Conservation (phyloP, 1,139 yeast genomes). For the Yamadazyma sp. region DNA sequence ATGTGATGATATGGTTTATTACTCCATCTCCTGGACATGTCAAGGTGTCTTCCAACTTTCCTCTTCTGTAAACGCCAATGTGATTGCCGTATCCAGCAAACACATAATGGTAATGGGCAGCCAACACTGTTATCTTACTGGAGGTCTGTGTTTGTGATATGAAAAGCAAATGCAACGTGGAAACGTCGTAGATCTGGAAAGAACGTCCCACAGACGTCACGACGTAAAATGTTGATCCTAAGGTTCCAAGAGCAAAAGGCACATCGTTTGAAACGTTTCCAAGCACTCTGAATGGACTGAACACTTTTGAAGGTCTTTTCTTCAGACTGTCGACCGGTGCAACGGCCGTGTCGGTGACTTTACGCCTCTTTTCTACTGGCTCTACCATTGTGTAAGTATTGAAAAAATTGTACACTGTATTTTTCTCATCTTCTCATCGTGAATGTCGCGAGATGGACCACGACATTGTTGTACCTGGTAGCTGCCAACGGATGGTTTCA, state of each 20-base stretch:
- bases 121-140: conserved; percentile 64
- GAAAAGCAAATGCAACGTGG: conserved; percentile 80
- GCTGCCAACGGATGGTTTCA: neutral
- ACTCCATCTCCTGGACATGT: conserved; percentile 31
- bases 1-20: conserved; percentile 55
- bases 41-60: conserved; percentile 63
- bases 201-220: conserved; percentile 89
- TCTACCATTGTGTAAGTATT: conserved; percentile 25
- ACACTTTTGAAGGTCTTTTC: conserved; percentile 31
- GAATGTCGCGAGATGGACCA: conserved; percentile 8
- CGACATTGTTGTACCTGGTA: neutral
- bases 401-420: conserved; percentile 2
- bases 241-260: conserved; percentile 85
- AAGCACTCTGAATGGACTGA: conserved; percentile 47
- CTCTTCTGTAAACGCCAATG: conserved; percentile 82
- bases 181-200: conserved; percentile 92
- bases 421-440: conserved; percentile 7
- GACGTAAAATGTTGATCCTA: conserved; percentile 84
- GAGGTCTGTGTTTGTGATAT: conserved; percentile 82
- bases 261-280: conserved; percentile 76
- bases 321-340: neutral
- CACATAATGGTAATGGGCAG: conserved; percentile 82
- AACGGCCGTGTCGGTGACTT: conserved; percentile 11
- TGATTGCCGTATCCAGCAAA: conserved; percentile 73
- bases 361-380: conserved; percentile 32